Conservation (phyloP, 257 asterid genomes). For the Hygrophila difformis region DNA sequence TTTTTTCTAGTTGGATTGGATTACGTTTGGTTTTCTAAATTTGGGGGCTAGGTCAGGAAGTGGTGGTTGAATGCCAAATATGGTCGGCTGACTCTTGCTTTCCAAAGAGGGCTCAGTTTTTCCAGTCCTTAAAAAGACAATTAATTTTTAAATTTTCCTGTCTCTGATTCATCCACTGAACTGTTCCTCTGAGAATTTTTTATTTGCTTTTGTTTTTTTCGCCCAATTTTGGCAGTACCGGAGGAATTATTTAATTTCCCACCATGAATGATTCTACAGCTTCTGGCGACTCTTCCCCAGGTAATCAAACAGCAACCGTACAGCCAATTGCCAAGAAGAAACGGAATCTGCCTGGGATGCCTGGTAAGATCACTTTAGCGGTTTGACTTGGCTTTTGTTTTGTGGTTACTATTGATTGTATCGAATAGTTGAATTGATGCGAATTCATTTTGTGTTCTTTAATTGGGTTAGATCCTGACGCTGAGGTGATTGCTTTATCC, state of each 20-base stretch:
- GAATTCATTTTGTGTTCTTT: conserved; percentile 2
- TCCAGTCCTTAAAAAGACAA: neutral
- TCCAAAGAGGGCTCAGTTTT: conserved; percentile 4
- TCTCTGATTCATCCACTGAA: neutral
- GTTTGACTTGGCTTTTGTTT: too few species aligned
- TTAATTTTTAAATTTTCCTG: neutral
- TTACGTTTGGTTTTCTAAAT: conserved; percentile 3
- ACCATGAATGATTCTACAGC: conserved; percentile 43
- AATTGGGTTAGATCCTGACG: conserved; percentile 59
- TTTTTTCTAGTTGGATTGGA: neutral
- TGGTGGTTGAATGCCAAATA: conserved; percentile 15
- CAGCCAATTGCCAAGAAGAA: conserved; percentile 52
- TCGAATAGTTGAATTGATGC: neutral
- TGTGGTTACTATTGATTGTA: too few species aligned
- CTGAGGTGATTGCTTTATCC: conserved; percentile 79
- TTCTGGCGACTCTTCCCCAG: conserved; percentile 46
- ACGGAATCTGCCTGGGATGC: conserved; percentile 90
- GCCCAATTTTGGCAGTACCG: conserved; percentile 6
- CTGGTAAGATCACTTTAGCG: conserved; percentile 45
- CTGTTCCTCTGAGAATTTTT: neutral
- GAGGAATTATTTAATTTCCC: neutral
- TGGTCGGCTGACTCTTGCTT: conserved; percentile 15
- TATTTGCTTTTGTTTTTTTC: neutral
- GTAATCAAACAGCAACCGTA: conserved; percentile 24
- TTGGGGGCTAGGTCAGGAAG: conserved; percentile 10